Base-by-base conservation (phyloP, 768 basidiomycete species). In the Suillus americanus region DNA sequence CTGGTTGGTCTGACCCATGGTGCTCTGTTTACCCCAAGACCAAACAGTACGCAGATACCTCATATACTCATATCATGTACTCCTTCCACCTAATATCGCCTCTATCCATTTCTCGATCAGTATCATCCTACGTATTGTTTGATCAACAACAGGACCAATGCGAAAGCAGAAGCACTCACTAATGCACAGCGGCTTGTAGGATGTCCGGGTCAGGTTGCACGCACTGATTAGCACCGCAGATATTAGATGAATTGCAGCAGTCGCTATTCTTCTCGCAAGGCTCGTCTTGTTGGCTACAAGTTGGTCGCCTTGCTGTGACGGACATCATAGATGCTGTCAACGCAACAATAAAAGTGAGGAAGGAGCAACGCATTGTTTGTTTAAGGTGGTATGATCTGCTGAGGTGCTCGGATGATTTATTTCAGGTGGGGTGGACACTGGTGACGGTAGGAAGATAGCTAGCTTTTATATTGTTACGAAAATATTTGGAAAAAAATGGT, bases 311-410 rank as follows among this genome's bases (percentile, higher is more conserved):
- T 51, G 50, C 50, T 16, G 25, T 23, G 50, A 51, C 25, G 28
- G 50, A 50, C 25, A 50, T 8, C 25, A 50, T 16, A 50, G 48
- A 51, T 51, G 50, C 25, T 51, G 50, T 25, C 50, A 51, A 51
- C 1, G 50, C 50, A 51, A 51, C 7, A 28, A 28, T 51, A 51
- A 28, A 25, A 25, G 50, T 16, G 50, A 50, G 48, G 48, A 18
- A 51, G 50, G 7, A 51, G 25, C 13, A 48, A 23, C 50, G 50
- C 50, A 51, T 51, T 51, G 25, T 51, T 50, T 25, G 50, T 50
- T 25, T 25, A 14, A 50, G 7, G 23, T 16, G 14, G 25, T 51
- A 51, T 51, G 25, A 16, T 25, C 45, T 46, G 45, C n/a, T n/a
- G 45, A 10, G 20, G 45, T 20, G n/a, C 46, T 46, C 20, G 7